A percentile compares a stretch with the other conserved stretches of the same genome.
Conservation (phyloP, 495 filamentous ascomycete genomes). For the Peziza echinospora region DNA sequence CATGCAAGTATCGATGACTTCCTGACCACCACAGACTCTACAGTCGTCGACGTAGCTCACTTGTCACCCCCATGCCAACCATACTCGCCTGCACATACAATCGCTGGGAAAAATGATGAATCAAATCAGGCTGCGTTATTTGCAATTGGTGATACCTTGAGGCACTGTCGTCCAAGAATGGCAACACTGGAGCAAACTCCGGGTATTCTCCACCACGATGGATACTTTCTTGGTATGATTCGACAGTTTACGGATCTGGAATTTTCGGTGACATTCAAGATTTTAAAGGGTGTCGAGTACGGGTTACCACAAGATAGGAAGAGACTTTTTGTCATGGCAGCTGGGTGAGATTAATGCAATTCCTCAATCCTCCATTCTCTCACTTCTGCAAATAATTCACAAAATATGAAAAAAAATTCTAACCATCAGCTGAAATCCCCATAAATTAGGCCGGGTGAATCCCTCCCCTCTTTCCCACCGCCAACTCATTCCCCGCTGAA, state of each 20-base stretch:
- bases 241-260: constrained; percentile 39
- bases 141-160: constrained; percentile 36
- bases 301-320: constrained; percentile 38
- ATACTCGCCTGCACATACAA: constrained; percentile 59
- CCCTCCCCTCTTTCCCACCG: constrained; percentile 43
- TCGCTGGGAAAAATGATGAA: constrained; percentile 42
- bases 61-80: constrained; percentile 68
- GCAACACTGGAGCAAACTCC: constrained; percentile 73
- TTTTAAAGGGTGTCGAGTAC: constrained; percentile 34
- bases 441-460: constrained; percentile 42
- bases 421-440: not conserved
- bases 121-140: constrained; percentile 50
- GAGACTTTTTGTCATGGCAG: constrained; percentile 56
- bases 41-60: constrained; percentile 48
- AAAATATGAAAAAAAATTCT: no score
- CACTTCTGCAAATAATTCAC: no score
- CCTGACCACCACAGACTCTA: constrained; percentile 16
- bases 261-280: constrained; percentile 44
- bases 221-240: constrained; percentile 38
- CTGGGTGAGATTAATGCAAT: constrained; percentile 34
- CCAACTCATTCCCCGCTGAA: constrained; percentile 35
- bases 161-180: constrained; percentile 40
- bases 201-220: constrained; percentile 33
- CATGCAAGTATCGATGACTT: constrained; percentile 30
- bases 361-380: not conserved